Evolutionary conservation across 2,329 filamentous ascomycete species (phyloP).

Genomic region (Peltaster fructicola): DNA sequence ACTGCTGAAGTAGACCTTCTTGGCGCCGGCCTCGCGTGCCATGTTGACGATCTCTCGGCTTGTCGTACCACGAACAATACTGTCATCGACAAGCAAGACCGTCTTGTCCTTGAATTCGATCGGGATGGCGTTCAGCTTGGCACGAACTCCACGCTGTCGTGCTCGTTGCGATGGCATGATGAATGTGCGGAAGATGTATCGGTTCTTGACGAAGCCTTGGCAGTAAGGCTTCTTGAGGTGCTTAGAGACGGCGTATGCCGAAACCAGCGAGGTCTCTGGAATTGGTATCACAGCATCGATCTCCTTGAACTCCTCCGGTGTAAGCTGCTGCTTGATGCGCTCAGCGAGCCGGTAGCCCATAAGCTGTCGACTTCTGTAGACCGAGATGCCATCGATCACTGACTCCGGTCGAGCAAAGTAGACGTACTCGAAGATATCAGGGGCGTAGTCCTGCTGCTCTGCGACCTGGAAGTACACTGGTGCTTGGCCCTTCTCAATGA

Average conservation of each 20-base stretch:
- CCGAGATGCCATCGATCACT: conserved; percentile 72
- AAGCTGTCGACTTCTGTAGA: conserved; percentile 65
- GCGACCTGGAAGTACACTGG: conserved; percentile 64
- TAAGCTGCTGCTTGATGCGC: conserved; percentile 49
- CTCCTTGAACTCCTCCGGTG: conserved; percentile 49
- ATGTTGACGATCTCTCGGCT: conserved; percentile 64
- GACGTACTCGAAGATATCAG: conserved; percentile 76
- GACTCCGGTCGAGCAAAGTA: conserved; percentile 76
- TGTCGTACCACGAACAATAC: conserved; percentile 74
- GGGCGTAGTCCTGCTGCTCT: conserved; percentile 50
- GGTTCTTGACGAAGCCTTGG: conserved; percentile 76
- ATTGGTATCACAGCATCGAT: conserved; percentile 78
- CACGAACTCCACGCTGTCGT: conserved; percentile 68
- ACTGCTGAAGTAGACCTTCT: conserved; percentile 65
- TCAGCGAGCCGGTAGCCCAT: conserved; percentile 74
- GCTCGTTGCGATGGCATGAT: conserved; percentile 71
- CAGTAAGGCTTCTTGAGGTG: conserved; percentile 59
- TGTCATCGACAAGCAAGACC: conserved; percentile 76
- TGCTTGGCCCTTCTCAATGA: conserved; percentile 58
- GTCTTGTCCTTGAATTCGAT: conserved; percentile 68
- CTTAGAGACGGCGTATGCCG: conserved; percentile 59
- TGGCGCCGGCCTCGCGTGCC: conserved; percentile 69
- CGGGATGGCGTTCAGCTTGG: conserved; percentile 76
- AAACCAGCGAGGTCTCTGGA: conserved; percentile 66
- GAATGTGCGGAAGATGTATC: conserved; percentile 76